Percentiles rank a stretch among this genome's conserved stretches.
These are phyloP conservation scores for Apophysomyces sp. DNA, from an alignment of 371 early-diverging fungal species.

Conservation along the genomic window DNA sequence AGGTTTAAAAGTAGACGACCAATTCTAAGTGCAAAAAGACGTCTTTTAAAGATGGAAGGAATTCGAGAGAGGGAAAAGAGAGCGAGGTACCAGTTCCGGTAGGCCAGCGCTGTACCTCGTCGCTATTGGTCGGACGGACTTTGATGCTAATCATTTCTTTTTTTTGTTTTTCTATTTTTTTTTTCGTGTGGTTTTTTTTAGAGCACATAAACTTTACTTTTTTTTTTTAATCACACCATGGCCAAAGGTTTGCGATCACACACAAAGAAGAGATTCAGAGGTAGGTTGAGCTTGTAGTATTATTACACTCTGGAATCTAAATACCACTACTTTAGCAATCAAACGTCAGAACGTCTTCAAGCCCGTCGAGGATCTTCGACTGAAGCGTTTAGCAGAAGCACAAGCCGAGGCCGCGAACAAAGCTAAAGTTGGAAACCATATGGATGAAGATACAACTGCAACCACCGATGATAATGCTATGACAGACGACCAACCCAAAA, in stretches of 20 bases:
- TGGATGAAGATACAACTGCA: slow-evolving; percentile 21
- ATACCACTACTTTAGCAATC: slow-evolving; percentile 24
- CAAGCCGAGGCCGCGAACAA: slow-evolving; percentile 47
- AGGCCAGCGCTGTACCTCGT: too few species aligned
- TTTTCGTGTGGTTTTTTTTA: neutral
- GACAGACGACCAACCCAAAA: slow-evolving; percentile 12
- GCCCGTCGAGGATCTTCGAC: slow-evolving; percentile 46
- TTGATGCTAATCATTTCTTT: neutral
- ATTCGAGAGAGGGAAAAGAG: too few species aligned
- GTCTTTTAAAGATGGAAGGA: neutral
- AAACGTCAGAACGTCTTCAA: slow-evolving; percentile 44
- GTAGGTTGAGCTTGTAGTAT: slow-evolving; percentile 11
- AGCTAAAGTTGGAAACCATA: slow-evolving; percentile 28
- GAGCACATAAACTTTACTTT: neutral
- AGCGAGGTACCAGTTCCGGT: neutral
- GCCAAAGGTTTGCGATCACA: slow-evolving; percentile 47
- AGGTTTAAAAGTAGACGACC: neutral
- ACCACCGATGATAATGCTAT: slow-evolving; percentile 6
- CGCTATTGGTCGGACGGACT: neutral
- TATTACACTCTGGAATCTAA: neutral
- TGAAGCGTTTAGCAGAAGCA: slow-evolving; percentile 41
- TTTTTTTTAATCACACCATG: slow-evolving; percentile 15
- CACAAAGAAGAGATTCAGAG: slow-evolving; percentile 39
- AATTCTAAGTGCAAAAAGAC: neutral
- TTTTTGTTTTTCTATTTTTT: neutral